phyloP scores from a whole-genome alignment of 106 monocot genomes.

The Allium fistulosum region DNA sequence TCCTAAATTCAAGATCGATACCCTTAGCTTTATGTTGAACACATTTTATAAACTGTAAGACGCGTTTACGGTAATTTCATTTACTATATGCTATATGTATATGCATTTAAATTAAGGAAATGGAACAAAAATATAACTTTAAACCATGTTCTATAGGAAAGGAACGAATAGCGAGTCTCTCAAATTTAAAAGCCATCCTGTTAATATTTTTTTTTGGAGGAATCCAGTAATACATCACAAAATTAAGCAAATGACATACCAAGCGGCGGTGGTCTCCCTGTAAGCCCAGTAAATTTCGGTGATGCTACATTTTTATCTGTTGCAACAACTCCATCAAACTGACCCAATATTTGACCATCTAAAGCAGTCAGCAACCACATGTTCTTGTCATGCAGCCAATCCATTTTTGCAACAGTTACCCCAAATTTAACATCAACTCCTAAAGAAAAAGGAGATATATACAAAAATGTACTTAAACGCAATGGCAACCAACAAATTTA shows the following conservation, averaged over 20 bases:
- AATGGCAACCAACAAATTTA: constrained; percentile 1
- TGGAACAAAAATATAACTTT: too few species aligned
- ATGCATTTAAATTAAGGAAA: too few species aligned
- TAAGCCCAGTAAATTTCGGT: constrained; percentile 33
- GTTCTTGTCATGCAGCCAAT: constrained; percentile 32
- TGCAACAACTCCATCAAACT: constrained; percentile 42
- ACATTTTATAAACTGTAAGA: too few species aligned
- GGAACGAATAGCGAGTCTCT: too few species aligned
- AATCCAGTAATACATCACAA: too few species aligned
- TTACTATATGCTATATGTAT: too few species aligned
- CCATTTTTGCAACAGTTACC: constrained; percentile 47
- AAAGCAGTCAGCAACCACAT: constrained; percentile 39
- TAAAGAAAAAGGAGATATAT: constrained; percentile 2
- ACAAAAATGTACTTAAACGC: background rate
- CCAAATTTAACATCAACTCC: constrained; percentile 56
- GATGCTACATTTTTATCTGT: constrained; percentile 52
- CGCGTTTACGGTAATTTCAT: too few species aligned
- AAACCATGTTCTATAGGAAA: too few species aligned
- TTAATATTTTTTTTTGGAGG: too few species aligned
- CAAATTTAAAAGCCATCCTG: too few species aligned
- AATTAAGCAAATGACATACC: constrained; percentile 18
- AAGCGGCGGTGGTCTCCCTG: constrained; percentile 47
- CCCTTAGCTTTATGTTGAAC: too few species aligned
- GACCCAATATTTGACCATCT: constrained; percentile 46
- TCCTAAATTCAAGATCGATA: too few species aligned